Evolutionary conservation across 1,284 basidiomycete genomes (phyloP).

Genomic region (Ganoderma boninense): DNA sequence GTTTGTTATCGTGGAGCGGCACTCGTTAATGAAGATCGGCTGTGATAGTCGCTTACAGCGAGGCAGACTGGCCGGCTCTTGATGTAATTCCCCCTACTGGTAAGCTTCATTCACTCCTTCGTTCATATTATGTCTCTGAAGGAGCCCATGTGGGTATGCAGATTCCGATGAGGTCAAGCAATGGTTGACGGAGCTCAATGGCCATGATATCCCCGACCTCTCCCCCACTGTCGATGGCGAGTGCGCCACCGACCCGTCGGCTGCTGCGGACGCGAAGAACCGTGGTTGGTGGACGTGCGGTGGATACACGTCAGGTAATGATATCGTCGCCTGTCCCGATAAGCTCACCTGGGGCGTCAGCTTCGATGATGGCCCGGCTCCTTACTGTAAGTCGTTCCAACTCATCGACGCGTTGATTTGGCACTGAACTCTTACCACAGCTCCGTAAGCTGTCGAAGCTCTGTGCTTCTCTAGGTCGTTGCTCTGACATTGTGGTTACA

Average conservation of each 20-base stretch:
- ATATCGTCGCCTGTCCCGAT: conserved; percentile 81
- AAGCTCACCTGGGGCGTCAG: conserved; percentile 85
- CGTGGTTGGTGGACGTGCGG: conserved; percentile 93
- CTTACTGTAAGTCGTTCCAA: conserved; percentile 68
- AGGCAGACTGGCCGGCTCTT: conserved; percentile 69
- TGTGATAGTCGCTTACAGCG: conserved; percentile 56
- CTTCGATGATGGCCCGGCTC: conserved; percentile 88
- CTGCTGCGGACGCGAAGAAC: conserved; percentile 63
- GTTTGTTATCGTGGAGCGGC: neutral
- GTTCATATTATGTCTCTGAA: neutral
- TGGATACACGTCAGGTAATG: conserved; percentile 72
- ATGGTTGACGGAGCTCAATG: conserved; percentile 84
- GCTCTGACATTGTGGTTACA: conserved; percentile 33
- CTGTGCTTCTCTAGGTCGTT: neutral
- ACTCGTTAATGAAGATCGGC: conserved; percentile 13
- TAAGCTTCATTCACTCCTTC: conserved; percentile 39
- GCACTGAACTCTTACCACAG: conserved; percentile 42
- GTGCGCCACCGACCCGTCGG: conserved; percentile 65
- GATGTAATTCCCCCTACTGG: conserved; percentile 75
- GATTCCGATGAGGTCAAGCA: conserved; percentile 69
- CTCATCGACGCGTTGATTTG: neutral
- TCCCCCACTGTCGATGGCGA: conserved; percentile 70
- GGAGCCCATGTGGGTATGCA: conserved; percentile 33
- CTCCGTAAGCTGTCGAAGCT: conserved; percentile 48
- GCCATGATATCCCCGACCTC: conserved; percentile 73